Percentiles rank a stretch among this genome's conserved stretches.
phyloP scores from a whole-genome alignment of 1,284 basidiomycete genomes.

The Leccinum huronense region DNA sequence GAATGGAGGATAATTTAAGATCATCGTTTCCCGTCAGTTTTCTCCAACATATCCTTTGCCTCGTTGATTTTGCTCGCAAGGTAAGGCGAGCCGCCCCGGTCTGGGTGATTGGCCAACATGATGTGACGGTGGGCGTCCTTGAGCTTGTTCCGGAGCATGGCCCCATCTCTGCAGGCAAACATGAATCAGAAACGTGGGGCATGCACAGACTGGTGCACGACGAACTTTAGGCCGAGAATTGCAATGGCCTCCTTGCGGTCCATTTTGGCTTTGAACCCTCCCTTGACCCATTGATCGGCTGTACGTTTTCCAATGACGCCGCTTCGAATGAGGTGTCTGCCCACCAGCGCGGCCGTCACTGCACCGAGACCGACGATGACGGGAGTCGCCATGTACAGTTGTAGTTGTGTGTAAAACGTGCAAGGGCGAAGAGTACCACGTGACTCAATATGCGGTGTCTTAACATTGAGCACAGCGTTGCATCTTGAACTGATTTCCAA shows the following conservation, averaged over 20 bases:
- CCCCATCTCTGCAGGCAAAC: constrained; percentile 60
- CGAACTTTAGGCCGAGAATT: constrained; percentile 88
- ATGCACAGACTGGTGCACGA: constrained; percentile 25
- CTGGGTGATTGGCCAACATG: constrained; percentile 96
- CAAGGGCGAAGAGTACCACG: neutral
- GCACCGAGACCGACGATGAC: constrained; percentile 77
- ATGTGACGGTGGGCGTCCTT: constrained; percentile 92
- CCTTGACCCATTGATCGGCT: constrained; percentile 86
- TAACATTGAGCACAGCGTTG: too few relatives aligned
- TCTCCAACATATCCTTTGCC: constrained; percentile 82
- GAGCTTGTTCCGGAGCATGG: constrained; percentile 65
- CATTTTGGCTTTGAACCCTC: constrained; percentile 96
- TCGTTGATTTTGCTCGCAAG: constrained; percentile 98
- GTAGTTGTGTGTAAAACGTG: neutral
- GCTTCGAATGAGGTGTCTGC: constrained; percentile 64
- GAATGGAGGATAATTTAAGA: constrained; percentile 4
- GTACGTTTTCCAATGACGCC: constrained; percentile 58
- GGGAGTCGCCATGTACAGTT: constrained; percentile 62
- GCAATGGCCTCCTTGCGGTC: constrained; percentile 87
- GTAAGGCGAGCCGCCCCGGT: constrained; percentile 94
- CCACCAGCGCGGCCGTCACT: constrained; percentile 77
- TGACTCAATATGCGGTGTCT: neutral
- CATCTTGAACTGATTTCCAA: too few relatives aligned
- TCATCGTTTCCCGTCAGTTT: constrained; percentile 53
- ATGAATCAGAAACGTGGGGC: constrained; percentile 7